Evolutionary conservation across 2,329 filamentous ascomycete genomes (phyloP).

Genomic region (Fusarium sp.): DNA sequence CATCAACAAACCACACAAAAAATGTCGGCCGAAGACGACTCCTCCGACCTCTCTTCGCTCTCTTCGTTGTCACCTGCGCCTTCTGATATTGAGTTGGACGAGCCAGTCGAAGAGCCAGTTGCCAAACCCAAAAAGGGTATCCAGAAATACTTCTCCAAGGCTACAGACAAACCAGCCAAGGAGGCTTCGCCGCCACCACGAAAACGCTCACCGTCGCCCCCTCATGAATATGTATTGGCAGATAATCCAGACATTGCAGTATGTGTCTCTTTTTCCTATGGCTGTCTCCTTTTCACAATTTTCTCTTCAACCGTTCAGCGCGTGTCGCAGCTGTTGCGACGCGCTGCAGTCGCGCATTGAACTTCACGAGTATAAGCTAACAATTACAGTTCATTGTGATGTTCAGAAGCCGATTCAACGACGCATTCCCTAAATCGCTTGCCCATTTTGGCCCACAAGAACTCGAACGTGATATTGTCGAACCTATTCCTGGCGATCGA

Average conservation of each 20-base stretch:
- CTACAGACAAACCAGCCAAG: conserved; percentile 63
- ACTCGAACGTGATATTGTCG: conserved; percentile 86
- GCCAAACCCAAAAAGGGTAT: conserved; percentile 68
- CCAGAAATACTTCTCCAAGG: conserved; percentile 75
- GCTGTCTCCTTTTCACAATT: conserved; percentile 16
- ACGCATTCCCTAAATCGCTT: conserved; percentile 87
- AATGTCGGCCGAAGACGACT: conserved; percentile 71
- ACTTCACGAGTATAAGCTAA: conserved; percentile 51
- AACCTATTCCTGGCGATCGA: conserved; percentile 82
- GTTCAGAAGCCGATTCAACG: conserved; percentile 94
- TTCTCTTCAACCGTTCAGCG: conserved; percentile 48
- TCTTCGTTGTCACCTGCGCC: conserved; percentile 61
- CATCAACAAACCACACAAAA: conserved; percentile 48
- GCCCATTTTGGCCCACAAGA: conserved; percentile 95
- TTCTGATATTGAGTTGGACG: conserved; percentile 63
- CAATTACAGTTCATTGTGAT: conserved; percentile 89
- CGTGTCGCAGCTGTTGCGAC: conserved; percentile 57
- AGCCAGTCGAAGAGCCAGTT: conserved; percentile 51
- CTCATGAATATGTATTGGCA: conserved; percentile 88
- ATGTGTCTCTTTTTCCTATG: conserved; percentile 59
- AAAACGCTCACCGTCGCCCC: conserved; percentile 87
- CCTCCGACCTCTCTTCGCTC: conserved; percentile 71
- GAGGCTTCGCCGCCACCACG: conserved; percentile 74
- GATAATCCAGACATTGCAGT: conserved; percentile 95
- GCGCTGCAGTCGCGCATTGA: conserved; percentile 64